Evolutionary conservation across 2,329 filamentous ascomycete species (phyloP), one percentile per base, ranked within the genome.

Genomic region (Pyricularia sp.): DNA sequence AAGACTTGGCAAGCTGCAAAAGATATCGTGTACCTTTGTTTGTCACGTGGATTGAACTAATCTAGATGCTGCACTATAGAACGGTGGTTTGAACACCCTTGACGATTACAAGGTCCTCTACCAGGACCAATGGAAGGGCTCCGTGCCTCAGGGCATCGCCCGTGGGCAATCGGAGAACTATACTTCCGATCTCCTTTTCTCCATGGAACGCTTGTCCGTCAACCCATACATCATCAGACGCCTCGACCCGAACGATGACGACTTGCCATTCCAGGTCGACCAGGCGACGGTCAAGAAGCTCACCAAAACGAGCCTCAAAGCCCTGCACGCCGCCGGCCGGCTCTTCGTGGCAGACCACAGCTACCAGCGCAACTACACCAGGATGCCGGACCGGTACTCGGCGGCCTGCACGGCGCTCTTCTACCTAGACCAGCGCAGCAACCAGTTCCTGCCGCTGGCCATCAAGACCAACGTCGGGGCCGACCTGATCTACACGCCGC

Each of bases 401-500:
- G 81, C 79, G 1, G 79, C 80, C 11, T 83, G 79, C 70, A 78
- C 80, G 64, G 82, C 80, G 0, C 81, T 81, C 70, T 85, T 85
- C 73, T 84, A 79, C 73, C 80, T 84, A 61, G 73, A 79, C 67
- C 71, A 76, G 0, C 69, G 70, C n/a, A 77, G 76, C 4, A 77
- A 76, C 12, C 74, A 83, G 58, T 83, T 84, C 70, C 73, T 85
- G 6, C 83, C 83, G 3, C 75, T 85, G 26, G 82, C 82, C 2
- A 82, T 85, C 71, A 79, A 80, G 70, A 81, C 81, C n/a, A 82
- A 83, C 69, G 75, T 76, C 17, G 78, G 78, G 20, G 74, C 72
- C 1, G 76, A 79, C 69, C 72, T 83, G 50, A 76, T 80, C 6
- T 85, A 85, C 73, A 85, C 83, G 2, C 82, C 82, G 2, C 72